Evolutionary conservation across 192 early-diverging fungal species (phyloP), one percentile per base, ranked within the genome.

Genomic region (Backusella luteola): DNA sequence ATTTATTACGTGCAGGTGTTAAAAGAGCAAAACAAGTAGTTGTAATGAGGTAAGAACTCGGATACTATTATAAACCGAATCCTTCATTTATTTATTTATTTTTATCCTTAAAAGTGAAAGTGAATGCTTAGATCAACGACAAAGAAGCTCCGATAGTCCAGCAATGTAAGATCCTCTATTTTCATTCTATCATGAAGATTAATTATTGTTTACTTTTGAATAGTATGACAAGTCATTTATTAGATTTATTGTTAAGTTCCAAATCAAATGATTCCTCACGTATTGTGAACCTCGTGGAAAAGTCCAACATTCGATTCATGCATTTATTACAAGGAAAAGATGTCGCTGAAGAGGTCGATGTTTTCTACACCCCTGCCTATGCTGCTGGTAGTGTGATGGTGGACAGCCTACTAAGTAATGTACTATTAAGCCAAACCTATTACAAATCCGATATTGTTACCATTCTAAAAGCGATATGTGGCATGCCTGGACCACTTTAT

Each of bases 161-260:
- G 81, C 73, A 63, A 68, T 79, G 78, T 75, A 79, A 74, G 67
- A 26, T 71, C 8, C 7, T 39, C 23, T 23, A 56, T 56, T 23
- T 17, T 15, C 42, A 2, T 11, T 56, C 3, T 56, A 23, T 11
- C n/a, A 23, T 56, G 21, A 44, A 42, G 15, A 32, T 15, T 44
- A 34, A 44, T 71, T 32, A 34, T 36, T 46, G 19, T 56, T 29
- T 21, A 73, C 32, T 34, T 73, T 36, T 34, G 19, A 34, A 7
- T 36, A 87, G 85, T 56, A 91, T 91, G 90, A 79, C 87, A 39
- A 85, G 85, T 29, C 87, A 91, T 78, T 73, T 91, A 56, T 82
- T 89, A 34, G 74, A 89, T 69, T 73, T 84, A 29, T 85, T 90
- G 36, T 77, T 86, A 21, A 71, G 80, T 36, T 53, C 84, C 19